Conservation (phyloP, 495 filamentous ascomycete genomes). For the Xylaria cubensis region DNA sequence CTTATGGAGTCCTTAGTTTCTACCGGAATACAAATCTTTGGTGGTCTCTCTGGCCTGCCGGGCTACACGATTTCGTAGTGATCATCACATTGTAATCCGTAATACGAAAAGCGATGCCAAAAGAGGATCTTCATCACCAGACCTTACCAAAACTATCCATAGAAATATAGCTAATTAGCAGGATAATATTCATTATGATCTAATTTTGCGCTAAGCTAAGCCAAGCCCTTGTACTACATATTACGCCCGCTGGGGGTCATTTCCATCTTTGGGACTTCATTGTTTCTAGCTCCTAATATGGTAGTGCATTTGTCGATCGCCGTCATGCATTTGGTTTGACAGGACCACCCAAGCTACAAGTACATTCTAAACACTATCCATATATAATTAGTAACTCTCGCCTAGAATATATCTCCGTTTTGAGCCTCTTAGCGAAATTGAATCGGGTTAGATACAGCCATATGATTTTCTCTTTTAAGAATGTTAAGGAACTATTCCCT, state of each 20-base stretch:
- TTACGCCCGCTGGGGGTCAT: neutral
- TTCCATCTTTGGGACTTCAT: conserved; percentile 12
- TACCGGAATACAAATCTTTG: neutral
- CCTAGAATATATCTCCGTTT: neutral
- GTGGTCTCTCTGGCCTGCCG: neutral
- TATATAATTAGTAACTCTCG: neutral
- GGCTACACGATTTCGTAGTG: conserved; percentile 12
- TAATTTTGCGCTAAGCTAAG: neutral
- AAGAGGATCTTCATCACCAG: neutral
- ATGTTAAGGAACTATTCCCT: neutral
- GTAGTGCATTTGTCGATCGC: conserved; percentile 19
- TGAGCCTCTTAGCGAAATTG: conserved; percentile 2
- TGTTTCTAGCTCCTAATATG: neutral
- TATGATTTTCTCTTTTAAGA: neutral
- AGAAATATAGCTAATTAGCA: conserved; percentile 19
- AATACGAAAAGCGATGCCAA: conserved; percentile 3
- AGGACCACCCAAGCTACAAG: neutral
- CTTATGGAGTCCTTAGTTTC: neutral
- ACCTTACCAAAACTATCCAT: conserved; percentile 3
- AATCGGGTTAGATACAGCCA: conserved; percentile 17
- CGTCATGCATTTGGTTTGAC: conserved; percentile 13
- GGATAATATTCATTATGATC: neutral
- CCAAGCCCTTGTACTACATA: neutral
- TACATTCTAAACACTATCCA: neutral
- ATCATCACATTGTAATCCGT: neutral